Conservation (phyloP, 208 protist genomes). For the Zelonia costaricensis region DNA sequence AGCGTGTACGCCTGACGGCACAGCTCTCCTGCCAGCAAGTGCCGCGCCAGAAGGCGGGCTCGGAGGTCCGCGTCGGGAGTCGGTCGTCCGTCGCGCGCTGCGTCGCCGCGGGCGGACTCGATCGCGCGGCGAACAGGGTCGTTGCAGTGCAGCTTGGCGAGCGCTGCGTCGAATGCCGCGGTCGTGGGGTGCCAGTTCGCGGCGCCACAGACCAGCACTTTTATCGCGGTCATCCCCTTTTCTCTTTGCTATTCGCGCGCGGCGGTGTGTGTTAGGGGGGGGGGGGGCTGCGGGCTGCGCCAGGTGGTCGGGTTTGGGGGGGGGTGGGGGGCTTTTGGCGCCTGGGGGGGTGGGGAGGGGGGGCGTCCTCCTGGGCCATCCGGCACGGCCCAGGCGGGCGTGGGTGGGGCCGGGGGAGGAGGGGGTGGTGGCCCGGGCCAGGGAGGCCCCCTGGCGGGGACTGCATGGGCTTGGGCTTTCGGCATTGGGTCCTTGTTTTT, state of each 20-base stretch:
- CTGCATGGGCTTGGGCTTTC: too few relatives aligned
- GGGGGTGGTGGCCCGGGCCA: too few relatives aligned
- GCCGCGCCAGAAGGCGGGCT: constrained; percentile 19
- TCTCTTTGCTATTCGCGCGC: not conserved
- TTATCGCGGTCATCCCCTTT: not conserved
- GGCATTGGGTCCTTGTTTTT: too few relatives aligned
- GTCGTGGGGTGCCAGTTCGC: constrained; percentile 5
- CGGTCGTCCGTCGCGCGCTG: not conserved
- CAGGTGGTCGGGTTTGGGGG: too few relatives aligned
- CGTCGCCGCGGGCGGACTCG: not conserved
- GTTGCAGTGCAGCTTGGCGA: not conserved
- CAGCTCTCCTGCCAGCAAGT: constrained; percentile 8
- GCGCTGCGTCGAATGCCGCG: not conserved
- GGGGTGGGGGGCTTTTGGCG: not conserved
- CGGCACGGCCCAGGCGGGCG: too few relatives aligned
- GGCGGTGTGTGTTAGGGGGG: not conserved
- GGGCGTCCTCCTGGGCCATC: too few relatives aligned
- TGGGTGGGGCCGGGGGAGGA: not conserved
- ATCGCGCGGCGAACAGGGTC: constrained; percentile 17
- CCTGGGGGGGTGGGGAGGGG: not conserved
- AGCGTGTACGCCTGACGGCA: not conserved
- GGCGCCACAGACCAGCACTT: constrained; percentile 3
- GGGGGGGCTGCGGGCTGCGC: not conserved
- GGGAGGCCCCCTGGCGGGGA: too few relatives aligned
- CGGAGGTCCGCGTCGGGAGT: not conserved